A percentile compares a stretch with the other conserved stretches of the same genome.
Conservation (phyloP, 768 basidiomycete species). For the Sarcomyxa edulis region DNA sequence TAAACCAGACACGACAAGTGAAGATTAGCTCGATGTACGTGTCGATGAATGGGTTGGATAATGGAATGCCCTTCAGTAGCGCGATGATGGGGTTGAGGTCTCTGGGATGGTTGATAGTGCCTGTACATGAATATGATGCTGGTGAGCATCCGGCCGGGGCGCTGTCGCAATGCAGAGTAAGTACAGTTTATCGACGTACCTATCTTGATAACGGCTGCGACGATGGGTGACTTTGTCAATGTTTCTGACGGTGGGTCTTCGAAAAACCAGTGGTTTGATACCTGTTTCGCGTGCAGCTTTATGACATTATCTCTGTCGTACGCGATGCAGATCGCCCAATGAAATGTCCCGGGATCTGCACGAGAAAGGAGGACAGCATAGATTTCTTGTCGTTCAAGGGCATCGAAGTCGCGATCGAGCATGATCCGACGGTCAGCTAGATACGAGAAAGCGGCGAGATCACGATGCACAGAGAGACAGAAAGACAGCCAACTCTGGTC, state of each 20-base stretch:
- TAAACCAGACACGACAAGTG: constrained; percentile 11
- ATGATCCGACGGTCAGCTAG: no score
- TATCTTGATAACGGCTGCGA: constrained; percentile 4
- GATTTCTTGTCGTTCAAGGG: no score
- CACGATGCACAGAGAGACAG: no score
- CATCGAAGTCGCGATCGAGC: no score
- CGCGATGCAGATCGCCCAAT: constrained; percentile 5
- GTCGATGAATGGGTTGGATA: constrained; percentile 5
- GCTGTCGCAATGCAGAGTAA: no score
- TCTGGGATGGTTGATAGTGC: background rate
- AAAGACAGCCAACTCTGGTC: no score
- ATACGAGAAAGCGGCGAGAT: no score
- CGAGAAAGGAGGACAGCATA: constrained; percentile 3
- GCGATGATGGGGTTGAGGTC: constrained; percentile 3
- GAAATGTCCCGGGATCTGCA: constrained; percentile 1
- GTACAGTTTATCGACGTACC: constrained; percentile 1
- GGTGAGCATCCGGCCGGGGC: no score
- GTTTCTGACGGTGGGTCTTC: constrained; percentile 3
- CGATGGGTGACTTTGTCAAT: background rate
- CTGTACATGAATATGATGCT: background rate
- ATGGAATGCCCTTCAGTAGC: constrained; percentile 6
- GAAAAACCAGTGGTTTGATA: constrained; percentile 1
- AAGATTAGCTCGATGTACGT: constrained; percentile 7
- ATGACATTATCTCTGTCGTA: background rate
- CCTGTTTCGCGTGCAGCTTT: constrained; percentile 3